Base-by-base conservation (phyloP, 2,329 filamentous ascomycete genomes). In the Epichloe sibirici region DNA sequence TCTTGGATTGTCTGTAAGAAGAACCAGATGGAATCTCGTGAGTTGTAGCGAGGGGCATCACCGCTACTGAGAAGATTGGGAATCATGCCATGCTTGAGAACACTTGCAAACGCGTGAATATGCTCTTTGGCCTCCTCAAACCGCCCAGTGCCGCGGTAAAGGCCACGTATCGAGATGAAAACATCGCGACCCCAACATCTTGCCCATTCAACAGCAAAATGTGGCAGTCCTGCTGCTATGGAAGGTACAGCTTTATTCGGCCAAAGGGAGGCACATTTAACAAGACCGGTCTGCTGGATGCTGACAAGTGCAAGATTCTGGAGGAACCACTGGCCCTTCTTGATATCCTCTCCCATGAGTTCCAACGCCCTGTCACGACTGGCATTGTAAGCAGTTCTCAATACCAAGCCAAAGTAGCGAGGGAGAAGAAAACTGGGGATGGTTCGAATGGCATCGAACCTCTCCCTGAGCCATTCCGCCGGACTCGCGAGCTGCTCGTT, bases 1-100 rank as follows among this genome's bases (percentile, higher is more conserved):
- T 98, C 93, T 63, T 98, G 93, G 48, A 97, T 91, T 58, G 87
- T 87, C 66, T 98, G 93, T 49, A 98, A 70, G 74, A 94, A 95
- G 75, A 97, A 98, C 93, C 93, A 98, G 43, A 96, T 82, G 0
- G 93, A 95, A 68, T 98, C 93, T 55, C 93, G 81, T 44, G 93
- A 90, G 67, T 98, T 98, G 73, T 97, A 98, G 28, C 93, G 80
- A 3, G 93, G 93, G 15, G 84, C 77, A 55, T 85, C 88, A 6
- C 93, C 90, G 55, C 87, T 88, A 58, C 89, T 85, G 13, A 98
- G 76, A 21, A 98, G 76, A 63, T 98, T 98, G 13, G 93, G 93
- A 53, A 98, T 90, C 90, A 97, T 95, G 49, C 93, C 93, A 62
- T 98, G 93, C 74, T 98, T 98, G 59, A 98, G 73, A 11, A 98